Conservation (phyloP, 345 rosid species). For the Garcia nutans region DNA sequence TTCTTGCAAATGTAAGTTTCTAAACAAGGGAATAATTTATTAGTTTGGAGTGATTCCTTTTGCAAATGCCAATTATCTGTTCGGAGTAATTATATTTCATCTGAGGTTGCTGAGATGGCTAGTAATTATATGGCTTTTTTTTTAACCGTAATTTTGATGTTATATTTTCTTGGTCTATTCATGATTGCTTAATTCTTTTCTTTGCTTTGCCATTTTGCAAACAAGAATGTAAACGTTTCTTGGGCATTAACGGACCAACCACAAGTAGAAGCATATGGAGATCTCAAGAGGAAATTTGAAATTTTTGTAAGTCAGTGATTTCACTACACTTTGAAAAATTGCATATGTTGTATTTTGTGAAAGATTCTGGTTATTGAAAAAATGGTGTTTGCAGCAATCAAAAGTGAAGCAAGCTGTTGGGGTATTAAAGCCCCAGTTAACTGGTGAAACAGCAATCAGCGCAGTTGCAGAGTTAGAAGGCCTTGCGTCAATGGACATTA, state of each 20-base stretch:
- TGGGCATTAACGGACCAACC: slow-evolving; percentile 15
- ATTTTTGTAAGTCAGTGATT: slow-evolving; percentile 49
- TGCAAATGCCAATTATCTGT: too few species aligned
- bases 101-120: neutral
- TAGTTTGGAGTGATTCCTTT: too few species aligned
- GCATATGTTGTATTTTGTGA: neutral
- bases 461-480: slow-evolving; percentile 57
- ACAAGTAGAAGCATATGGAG: slow-evolving; percentile 40
- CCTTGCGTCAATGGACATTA: slow-evolving; percentile 48
- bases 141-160: neutral
- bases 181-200: neutral
- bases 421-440: slow-evolving; percentile 46
- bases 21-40: too few species aligned
- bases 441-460: slow-evolving; percentile 26
- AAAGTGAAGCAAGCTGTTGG: slow-evolving; percentile 48
- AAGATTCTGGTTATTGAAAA: neutral
- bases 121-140: neutral
- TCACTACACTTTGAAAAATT: neutral
- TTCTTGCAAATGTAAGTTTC: too few species aligned
- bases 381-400: slow-evolving; percentile 50
- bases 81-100: neutral
- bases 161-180: neutral
- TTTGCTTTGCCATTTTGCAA: slow-evolving; percentile 18
- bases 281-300: slow-evolving; percentile 56
- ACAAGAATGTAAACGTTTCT: slow-evolving; percentile 17